phyloP scores from a whole-genome alignment of 1,284 basidiomycete genomes.

The Naganishia cerealis region DNA sequence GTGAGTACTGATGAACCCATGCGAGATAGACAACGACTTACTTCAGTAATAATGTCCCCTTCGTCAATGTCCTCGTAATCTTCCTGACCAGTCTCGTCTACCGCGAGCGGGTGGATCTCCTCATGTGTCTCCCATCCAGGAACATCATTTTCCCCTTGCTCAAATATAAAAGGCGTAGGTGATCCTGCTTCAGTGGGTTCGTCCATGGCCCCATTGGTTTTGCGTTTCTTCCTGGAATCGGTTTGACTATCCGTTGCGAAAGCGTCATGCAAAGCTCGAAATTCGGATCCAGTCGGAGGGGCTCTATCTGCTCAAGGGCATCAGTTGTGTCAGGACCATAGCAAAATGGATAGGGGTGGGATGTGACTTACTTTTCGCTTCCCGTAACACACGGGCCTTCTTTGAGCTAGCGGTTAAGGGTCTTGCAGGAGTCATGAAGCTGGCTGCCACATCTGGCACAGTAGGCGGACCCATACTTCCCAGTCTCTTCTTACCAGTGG shows the following conservation, averaged over 20 bases:
- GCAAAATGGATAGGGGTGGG: not conserved
- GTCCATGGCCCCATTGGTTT: not conserved
- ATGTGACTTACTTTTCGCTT: conserved; percentile 5
- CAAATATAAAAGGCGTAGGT: conserved; percentile 18
- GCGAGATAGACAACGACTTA: not conserved
- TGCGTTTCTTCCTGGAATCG: conserved; percentile 1
- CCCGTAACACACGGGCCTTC: not conserved
- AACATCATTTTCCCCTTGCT: not conserved
- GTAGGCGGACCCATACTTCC: conserved; percentile 18
- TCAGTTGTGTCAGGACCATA: not conserved
- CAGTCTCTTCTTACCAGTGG: not conserved
- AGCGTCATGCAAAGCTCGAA: conserved; percentile 25
- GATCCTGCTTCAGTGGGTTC: not conserved
- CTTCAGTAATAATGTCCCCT: conserved; percentile 12
- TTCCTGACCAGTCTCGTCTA: not conserved
- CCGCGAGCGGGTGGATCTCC: not conserved
- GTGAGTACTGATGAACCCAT: not conserved
- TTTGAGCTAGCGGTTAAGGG: conserved; percentile 9
- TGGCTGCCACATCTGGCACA: conserved; percentile 2
- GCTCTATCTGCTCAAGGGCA: not conserved
- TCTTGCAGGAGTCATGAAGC: conserved; percentile 13
- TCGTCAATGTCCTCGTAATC: conserved; percentile 2
- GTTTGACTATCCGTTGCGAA: conserved; percentile 10
- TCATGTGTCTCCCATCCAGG: conserved; percentile 8
- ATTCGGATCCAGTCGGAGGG: not conserved